phyloP scores from a whole-genome alignment of 768 basidiomycete species.

The Rhodotorula diobovata region DNA sequence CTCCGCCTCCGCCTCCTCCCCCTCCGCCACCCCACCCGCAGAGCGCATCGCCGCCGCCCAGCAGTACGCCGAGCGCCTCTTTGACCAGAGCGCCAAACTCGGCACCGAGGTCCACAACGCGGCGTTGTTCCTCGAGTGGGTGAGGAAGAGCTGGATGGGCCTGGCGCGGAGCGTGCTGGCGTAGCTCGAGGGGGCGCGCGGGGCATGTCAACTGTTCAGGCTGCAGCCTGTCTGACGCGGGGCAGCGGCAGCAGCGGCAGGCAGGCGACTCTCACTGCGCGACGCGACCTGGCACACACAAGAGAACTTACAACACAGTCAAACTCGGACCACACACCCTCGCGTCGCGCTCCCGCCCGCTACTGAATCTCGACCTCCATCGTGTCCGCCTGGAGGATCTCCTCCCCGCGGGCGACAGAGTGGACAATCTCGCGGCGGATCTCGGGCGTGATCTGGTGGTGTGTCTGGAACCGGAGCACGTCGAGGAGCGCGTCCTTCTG shows the following conservation, averaged over 20 bases:
- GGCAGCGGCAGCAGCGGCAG: no score
- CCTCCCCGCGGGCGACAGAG: conserved; percentile 78
- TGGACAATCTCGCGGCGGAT: conserved; percentile 83
- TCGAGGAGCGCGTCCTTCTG: conserved; percentile 97
- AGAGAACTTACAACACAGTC: no score
- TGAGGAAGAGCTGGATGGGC: conserved; percentile 27
- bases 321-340: no score
- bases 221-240: no score
- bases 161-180: conserved; percentile 7
- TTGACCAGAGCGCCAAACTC: neutral
- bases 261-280: no score
- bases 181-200: neutral
- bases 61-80: conserved; percentile 7
- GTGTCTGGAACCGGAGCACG: conserved; percentile 76
- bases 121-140: conserved; percentile 21
- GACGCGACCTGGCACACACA: no score
- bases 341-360: neutral
- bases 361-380: conserved; percentile 51
- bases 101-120: neutral
- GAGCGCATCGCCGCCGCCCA: neutral
- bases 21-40: neutral
- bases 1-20: no score
- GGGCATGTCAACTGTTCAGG: no score
- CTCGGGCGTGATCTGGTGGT: conserved; percentile 81
- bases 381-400: conserved; percentile 60